Evolutionary conservation across 306 rosid genomes (phyloP), one percentile per base, ranked within the genome.

Genomic region (Castanea crenata): DNA sequence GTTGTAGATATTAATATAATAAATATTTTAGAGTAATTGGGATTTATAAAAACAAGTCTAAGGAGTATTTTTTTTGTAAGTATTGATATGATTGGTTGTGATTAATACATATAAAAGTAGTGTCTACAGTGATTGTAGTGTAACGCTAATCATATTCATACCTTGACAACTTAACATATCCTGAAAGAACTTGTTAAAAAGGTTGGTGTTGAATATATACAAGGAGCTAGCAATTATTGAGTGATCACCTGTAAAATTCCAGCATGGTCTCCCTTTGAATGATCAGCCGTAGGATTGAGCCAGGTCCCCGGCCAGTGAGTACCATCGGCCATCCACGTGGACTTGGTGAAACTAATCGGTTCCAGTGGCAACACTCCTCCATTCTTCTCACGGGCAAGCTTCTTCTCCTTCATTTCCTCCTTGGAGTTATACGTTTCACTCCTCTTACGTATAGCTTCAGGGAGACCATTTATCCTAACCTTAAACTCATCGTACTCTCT

Each of bases 291-390:
- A 2, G 96, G 67, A 41, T 35, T 71, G 27, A 61, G 82, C 97
- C 97, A 93, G 5, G 96, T 93, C 31, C 97, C 97, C 0, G 97
- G 97, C 96, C 96, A 92, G 57, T 92, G 96, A 35, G 97, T 92
- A 21, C 96, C 97, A 62, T 93, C 97, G 13, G 97, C 97, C 97
- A 91, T 91, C 96, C 97, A 93, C 10, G 96, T 93, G 14, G 96
- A 92, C 83, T 87, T 87, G 16, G 83, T 21, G 79, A 75, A 77
- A 34, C 72, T 77, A 21, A 78, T 29, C 5, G 84, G 76, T 69
- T 81, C 88, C 1, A 71, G 7, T 9, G 92, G 87, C 76, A 79
- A 25, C 6, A 55, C 74, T 12, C 95, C 97, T 18, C 88, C 92
- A 46, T 83, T 90, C 38, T 85, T 86, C 55, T 91, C 98, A 57